These are phyloP conservation scores for Pythium guiyangense DNA, from an alignment of 352 stramenopile genomes.

Conservation along the genomic window DNA sequence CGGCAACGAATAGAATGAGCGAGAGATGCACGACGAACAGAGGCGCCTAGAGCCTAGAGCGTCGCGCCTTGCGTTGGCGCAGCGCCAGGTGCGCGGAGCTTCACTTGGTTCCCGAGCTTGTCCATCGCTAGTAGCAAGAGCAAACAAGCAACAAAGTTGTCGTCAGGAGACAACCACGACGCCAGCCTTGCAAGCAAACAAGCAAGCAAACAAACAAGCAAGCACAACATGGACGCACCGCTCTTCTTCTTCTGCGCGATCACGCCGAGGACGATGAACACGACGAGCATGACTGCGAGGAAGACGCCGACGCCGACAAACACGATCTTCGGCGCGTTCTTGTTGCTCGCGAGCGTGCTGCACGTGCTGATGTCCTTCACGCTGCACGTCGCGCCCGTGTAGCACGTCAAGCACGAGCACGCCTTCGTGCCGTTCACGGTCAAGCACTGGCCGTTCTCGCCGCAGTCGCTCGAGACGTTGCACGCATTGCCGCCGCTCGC, in stretches of 20 bases:
- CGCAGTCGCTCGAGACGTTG: slow-evolving; percentile 58
- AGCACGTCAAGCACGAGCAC: slow-evolving; percentile 74
- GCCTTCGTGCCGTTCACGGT: slow-evolving; percentile 51
- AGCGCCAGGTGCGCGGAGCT: slow-evolving; percentile 40
- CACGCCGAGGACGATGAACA: too few relatives aligned
- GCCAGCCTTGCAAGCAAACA: too few relatives aligned
- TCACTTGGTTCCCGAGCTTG: too few relatives aligned
- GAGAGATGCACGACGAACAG: too few relatives aligned
- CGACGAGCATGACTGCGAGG: too few relatives aligned
- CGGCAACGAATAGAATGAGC: too few relatives aligned
- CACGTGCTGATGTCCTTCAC: slow-evolving; percentile 70
- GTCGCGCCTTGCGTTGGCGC: slow-evolving; percentile 28
- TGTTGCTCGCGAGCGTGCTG: slow-evolving; percentile 53
- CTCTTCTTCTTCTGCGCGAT: too few relatives aligned
- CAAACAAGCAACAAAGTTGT: too few relatives aligned
- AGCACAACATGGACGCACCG: too few relatives aligned
- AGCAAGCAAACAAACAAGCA: too few relatives aligned
- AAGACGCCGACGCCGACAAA: slow-evolving; percentile 66
- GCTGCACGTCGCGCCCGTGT: slow-evolving; percentile 70
- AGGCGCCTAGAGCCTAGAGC: slow-evolving; percentile 27
- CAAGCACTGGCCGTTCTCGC: slow-evolving; percentile 70
- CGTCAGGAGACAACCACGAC: too few relatives aligned
- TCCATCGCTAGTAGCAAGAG: too few relatives aligned
- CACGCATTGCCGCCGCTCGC: slow-evolving; percentile 60
- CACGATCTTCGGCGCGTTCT: slow-evolving; percentile 59